Conservation (phyloP, 257 asterid genomes). For the Leptodermis oblonga region DNA sequence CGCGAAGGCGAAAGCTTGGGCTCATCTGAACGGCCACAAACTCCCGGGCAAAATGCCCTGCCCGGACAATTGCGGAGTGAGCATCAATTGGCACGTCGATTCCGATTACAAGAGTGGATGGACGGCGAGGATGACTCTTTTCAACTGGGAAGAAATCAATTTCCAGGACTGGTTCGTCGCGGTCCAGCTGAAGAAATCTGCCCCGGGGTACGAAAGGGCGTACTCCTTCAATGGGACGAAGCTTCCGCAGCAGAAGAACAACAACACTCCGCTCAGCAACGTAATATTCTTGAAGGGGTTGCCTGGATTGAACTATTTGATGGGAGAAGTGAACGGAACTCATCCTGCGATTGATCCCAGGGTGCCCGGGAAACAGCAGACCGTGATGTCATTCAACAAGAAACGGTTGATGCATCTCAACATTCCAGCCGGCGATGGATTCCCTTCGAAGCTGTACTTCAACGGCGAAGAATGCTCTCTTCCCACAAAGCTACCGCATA, state of each 20-base stretch:
- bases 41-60: slow-evolving; percentile 64
- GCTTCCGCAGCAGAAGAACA: slow-evolving; percentile 28
- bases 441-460: slow-evolving; percentile 71
- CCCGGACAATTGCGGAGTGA: slow-evolving; percentile 89
- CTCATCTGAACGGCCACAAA: slow-evolving; percentile 32
- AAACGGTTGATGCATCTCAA: slow-evolving; percentile 31
- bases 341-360: slow-evolving; percentile 56
- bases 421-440: slow-evolving; percentile 66
- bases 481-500: slow-evolving; percentile 48
- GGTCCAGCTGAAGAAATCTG: slow-evolving; percentile 50
- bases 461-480: slow-evolving; percentile 90
- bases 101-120: slow-evolving; percentile 72
- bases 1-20: slow-evolving; percentile 53
- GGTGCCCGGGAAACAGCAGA: slow-evolving; percentile 89
- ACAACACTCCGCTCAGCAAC: too few species aligned
- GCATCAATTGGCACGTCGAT: slow-evolving; percentile 90
- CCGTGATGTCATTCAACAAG: slow-evolving; percentile 72
- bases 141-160: slow-evolving; percentile 69
- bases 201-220: slow-evolving; percentile 52
- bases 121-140: slow-evolving; percentile 83
- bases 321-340: slow-evolving; percentile 77
- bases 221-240: slow-evolving; percentile 79
- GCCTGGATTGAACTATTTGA: slow-evolving; percentile 66
- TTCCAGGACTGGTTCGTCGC: slow-evolving; percentile 82
- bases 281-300: slow-evolving; percentile 92